Base-by-base conservation (phyloP, 106 monocot species). In the Cymbidium sinense region DNA sequence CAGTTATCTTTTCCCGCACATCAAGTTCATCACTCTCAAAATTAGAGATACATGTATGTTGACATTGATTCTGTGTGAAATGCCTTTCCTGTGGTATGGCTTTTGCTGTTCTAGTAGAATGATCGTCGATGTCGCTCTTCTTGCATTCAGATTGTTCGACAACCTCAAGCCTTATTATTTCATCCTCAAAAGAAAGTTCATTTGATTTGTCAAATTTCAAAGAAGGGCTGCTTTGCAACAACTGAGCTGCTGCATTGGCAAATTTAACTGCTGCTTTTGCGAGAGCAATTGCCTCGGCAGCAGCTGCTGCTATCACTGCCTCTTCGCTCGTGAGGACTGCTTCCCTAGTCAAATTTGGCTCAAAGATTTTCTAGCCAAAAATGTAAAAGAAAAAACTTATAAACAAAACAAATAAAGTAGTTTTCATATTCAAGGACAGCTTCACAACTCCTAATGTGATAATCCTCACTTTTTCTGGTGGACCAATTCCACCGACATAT, bases 251-350 rank as follows among this genome's bases (percentile, higher is more conserved):
- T 86, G 87, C 89, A n/a, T n/a, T n/a, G n/a, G 96, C 91, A 81
- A 91, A 70, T 79, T 96, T 89, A 31, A 84, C 78, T 74, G 96
- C 96, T 79, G 87, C 91, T 88, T 88, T 87, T 74, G 96, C 96
- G 77, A 96, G 91, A 75, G 96, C 86, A 54, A n/a, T n/a, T n/a
- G n/a, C n/a, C 64, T 91, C 89, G 64, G 93, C 91, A 65, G 96
- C 91, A 29, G 93, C 91, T 30, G 89, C 89, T 18, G 78, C 91
- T 84, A 96, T 85, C 20, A 85, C 80, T 20, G 91, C 91, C 50
- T 96, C 89, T 80, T 93, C 89, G 76, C 78, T 70, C 54, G 76
- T 77, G 12, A 85, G 80, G 74, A 93, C 79, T 43, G 51, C 78
- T 78, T 87, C 87, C 34, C 77, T 80, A 70, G 81, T 76, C 74